Evolutionary conservation across 257 asterid species (phyloP).

Genomic region (Lycium ferocissimum): DNA sequence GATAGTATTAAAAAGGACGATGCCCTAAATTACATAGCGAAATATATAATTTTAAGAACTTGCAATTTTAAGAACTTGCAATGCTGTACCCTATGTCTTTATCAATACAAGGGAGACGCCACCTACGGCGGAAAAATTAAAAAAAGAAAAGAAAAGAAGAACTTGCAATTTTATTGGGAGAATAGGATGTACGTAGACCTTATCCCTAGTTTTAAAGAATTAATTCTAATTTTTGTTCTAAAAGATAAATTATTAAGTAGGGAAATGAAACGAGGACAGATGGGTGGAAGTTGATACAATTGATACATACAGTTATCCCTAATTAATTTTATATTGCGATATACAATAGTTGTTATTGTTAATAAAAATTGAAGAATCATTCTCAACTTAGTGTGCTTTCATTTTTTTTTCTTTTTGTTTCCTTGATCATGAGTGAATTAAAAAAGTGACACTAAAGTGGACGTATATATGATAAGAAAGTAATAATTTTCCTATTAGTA

Average conservation of each 20-base stretch:
- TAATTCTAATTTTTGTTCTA: too few species aligned
- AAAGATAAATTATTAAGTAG: too few species aligned
- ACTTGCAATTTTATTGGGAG: too few species aligned
- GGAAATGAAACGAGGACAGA: not conserved
- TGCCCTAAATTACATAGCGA: not conserved
- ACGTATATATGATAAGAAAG: not conserved
- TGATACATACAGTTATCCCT: not conserved
- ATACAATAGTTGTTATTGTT: not conserved
- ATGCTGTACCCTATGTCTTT: too few species aligned
- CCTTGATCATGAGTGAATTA: not conserved
- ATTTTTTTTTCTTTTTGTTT: not conserved
- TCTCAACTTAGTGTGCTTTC: not conserved
- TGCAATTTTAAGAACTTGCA: too few species aligned
- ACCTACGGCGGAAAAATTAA: too few species aligned
- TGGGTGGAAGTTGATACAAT: not conserved
- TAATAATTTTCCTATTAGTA: not conserved
- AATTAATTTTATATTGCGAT: not conserved
- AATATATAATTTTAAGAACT: too few species aligned
- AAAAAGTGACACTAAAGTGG: not conserved
- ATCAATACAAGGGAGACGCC: too few species aligned
- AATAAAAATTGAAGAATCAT: not conserved
- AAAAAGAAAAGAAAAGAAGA: too few species aligned
- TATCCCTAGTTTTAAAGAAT: too few species aligned
- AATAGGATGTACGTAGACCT: too few species aligned
- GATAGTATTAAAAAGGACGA: not conserved